phyloP scores from a whole-genome alignment of 257 asterid genomes.

The Asclepias syriaca region DNA sequence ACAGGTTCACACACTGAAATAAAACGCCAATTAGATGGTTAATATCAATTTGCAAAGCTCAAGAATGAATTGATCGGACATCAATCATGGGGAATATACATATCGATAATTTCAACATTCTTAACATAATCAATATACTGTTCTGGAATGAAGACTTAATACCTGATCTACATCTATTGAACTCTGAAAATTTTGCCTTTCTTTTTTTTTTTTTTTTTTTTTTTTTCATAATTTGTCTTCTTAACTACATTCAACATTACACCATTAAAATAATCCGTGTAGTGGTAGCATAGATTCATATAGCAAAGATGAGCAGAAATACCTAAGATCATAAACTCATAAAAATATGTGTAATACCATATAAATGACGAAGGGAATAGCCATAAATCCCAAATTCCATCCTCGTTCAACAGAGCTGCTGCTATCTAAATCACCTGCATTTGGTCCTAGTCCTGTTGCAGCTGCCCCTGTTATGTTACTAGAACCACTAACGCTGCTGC shows the following conservation, averaged over 20 bases:
- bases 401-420: constrained; percentile 13
- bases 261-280: constrained; percentile 15
- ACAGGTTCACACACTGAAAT: background rate
- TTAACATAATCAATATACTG: background rate
- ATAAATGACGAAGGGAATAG: constrained; percentile 16
- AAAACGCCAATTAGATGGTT: background rate
- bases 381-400: constrained; percentile 19
- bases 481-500: constrained; percentile 20
- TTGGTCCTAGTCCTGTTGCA: constrained; percentile 21
- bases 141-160: background rate
- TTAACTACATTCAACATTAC: constrained; percentile 6
- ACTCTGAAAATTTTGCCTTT: background rate
- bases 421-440: constrained; percentile 33
- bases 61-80: background rate
- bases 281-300: constrained; percentile 20
- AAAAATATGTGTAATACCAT: constrained; percentile 20
- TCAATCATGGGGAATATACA: background rate
- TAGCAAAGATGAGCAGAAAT: constrained; percentile 16
- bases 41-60: background rate
- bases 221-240: background rate
- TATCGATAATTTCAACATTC: background rate
- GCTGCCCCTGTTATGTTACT: constrained; percentile 41
- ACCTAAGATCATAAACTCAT: constrained; percentile 6
- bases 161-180: background rate
- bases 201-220: background rate